These are phyloP conservation scores for Tolypocladium guangdongense DNA, from an alignment of 2,329 filamentous ascomycete species.

Conservation along the genomic window DNA sequence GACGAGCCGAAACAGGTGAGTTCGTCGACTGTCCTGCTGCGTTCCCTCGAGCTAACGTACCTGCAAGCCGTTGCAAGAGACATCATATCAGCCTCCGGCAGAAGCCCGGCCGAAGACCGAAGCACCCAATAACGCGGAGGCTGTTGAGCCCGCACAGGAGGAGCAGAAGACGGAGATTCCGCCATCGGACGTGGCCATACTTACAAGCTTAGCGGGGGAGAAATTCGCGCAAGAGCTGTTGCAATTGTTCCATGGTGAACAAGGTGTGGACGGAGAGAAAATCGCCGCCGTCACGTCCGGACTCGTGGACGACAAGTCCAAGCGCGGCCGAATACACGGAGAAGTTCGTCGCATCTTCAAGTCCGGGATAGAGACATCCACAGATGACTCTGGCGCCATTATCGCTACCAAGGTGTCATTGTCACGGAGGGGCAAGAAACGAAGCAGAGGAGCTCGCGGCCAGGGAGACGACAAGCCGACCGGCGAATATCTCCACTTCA, in stretches of 20 bases:
- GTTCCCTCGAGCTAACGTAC: not conserved
- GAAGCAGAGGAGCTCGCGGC: slow-evolving; percentile 13
- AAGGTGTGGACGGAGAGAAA: slow-evolving; percentile 15
- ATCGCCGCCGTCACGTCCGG: slow-evolving; percentile 27
- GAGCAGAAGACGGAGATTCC: slow-evolving; percentile 15
- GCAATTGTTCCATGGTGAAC: slow-evolving; percentile 27
- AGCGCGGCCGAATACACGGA: slow-evolving; percentile 39
- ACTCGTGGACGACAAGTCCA: slow-evolving; percentile 30
- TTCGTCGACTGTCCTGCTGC: not conserved
- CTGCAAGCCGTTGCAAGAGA: not conserved
- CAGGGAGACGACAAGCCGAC: slow-evolving; percentile 21
- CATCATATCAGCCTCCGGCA: not conserved
- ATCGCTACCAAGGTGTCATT: slow-evolving; percentile 54
- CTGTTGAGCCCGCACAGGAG: slow-evolving; percentile 8
- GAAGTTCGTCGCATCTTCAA: slow-evolving; percentile 69
- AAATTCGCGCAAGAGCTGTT: slow-evolving; percentile 29
- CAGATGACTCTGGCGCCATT: slow-evolving; percentile 45
- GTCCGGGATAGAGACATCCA: slow-evolving; percentile 67
- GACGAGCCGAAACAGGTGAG: slow-evolving; percentile 9
- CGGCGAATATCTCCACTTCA: slow-evolving; percentile 82
- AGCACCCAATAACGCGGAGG: slow-evolving; percentile 6
- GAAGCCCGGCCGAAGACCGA: slow-evolving; percentile 7
- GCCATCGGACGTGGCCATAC: slow-evolving; percentile 20
- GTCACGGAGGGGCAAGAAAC: slow-evolving; percentile 19
- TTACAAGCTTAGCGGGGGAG: slow-evolving; percentile 28